Base-by-base conservation (phyloP, 2,329 filamentous ascomycete species). In the Annulohypoxylon truncatum region DNA sequence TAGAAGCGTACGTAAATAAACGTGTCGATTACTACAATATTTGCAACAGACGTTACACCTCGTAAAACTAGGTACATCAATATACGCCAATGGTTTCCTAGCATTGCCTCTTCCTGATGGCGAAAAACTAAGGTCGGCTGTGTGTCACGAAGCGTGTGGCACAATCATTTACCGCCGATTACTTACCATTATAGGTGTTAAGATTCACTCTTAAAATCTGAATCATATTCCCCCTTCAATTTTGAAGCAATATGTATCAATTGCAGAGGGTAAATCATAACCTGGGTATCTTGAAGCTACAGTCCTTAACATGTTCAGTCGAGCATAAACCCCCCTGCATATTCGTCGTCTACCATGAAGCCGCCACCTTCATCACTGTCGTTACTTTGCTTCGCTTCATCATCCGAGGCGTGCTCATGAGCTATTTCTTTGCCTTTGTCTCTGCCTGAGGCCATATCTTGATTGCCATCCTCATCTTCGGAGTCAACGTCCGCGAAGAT, bases 401-500 rank as follows among this genome's bases (percentile, higher is more conserved):
- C 79, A 9, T 78, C 76, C 22, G 52, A 18, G 15, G 64, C 68
- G 5, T 51, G 54, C 7, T 52, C 62, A 9, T 55, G 33, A 12
- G 38, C 59, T 47, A 74, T 71, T 4, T 75, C 81, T 28, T 77
- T 76, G 6, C 77, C 76, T 22, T 77, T 64, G 47, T 76, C 79
- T 22, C 77, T 64, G 47, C 76, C 79, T 48, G 79, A 68, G 42
- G 79, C 78, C 38, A 67, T 62, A 20, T 44, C 69, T n/a, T 50
- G 50, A 2, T 79, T 78, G 0, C 77, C 78, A 40, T 78, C 77
- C 60, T 84, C 82, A 33, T 85, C 82, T 15, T 82, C 80, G 0
- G 80, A 81, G 42, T 82, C 82, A 2, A 86, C 85, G 1, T 85
- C 84, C 0, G 82, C 86, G 77, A 89, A 91, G 33, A 97, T 89